Conservation (phyloP, 768 basidiomycete genomes). For the Crepidotus variabilis region DNA sequence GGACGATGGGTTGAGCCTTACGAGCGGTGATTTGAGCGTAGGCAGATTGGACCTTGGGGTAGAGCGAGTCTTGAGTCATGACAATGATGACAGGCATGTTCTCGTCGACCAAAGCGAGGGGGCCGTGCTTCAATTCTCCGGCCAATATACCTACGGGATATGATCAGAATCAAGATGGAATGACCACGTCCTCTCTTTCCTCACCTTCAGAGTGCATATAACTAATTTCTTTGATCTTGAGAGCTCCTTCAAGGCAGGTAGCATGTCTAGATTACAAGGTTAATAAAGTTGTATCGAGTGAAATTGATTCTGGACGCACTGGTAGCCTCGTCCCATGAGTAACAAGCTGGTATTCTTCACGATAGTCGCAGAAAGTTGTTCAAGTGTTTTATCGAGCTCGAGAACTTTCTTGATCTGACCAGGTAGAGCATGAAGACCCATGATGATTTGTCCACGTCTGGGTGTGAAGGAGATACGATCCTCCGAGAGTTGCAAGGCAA, state of each 20-base stretch:
- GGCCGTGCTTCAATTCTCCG: slow-evolving; percentile 98
- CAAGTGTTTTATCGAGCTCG: slow-evolving; percentile 68
- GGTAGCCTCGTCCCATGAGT: slow-evolving; percentile 97
- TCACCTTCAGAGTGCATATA: slow-evolving; percentile 83
- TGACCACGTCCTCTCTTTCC: slow-evolving; percentile 6
- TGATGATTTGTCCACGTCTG: slow-evolving; percentile 90
- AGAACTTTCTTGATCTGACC: slow-evolving; percentile 86
- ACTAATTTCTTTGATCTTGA: slow-evolving; percentile 99
- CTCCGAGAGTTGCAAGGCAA: slow-evolving; percentile 97
- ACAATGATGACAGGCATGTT: slow-evolving; percentile 99
- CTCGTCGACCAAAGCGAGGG: slow-evolving; percentile 95
- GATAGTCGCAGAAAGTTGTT: slow-evolving; percentile 80
- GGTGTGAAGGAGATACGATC: slow-evolving; percentile 92
- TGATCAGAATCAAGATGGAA: slow-evolving; percentile 4
- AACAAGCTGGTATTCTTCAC: slow-evolving; percentile 82
- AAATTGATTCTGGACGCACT: slow-evolving; percentile 46
- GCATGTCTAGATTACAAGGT: slow-evolving; percentile 55
- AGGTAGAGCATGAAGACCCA: slow-evolving; percentile 88
- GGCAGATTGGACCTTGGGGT: slow-evolving; percentile 97
- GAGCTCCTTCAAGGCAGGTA: slow-evolving; percentile 94
- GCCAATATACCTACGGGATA: slow-evolving; percentile 75
- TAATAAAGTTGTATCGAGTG: too few species aligned
- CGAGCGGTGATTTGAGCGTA: slow-evolving; percentile 97
- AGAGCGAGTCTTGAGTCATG: slow-evolving; percentile 98
- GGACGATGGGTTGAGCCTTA: slow-evolving; percentile 91